Conservation (phyloP, 2,329 filamentous ascomycete genomes). For the Rugonectria rugulosa region DNA sequence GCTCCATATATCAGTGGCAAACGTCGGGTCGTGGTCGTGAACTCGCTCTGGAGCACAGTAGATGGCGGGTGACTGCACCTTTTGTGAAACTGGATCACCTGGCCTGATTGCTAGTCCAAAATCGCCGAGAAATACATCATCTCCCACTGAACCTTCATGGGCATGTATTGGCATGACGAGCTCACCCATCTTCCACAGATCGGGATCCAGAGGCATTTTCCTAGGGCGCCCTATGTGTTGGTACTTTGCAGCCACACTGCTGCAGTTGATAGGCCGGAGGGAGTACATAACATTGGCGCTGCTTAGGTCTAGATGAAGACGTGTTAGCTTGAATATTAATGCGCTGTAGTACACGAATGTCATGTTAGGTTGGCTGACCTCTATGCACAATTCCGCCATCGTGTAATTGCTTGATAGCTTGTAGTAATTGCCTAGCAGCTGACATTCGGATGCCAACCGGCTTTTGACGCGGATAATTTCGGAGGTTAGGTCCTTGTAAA, state of each 20-base stretch:
- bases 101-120: conserved; percentile 17
- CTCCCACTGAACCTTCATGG: conserved; percentile 9
- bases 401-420: conserved; percentile 14
- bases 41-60: conserved; percentile 27
- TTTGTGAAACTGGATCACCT: conserved; percentile 6
- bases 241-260: no score
- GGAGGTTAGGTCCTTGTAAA: conserved; percentile 14
- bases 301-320: no score
- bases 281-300: no score
- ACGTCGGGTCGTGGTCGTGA: conserved; percentile 15
- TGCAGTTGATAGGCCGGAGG: no score
- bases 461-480: conserved; percentile 1
- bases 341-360: no score
- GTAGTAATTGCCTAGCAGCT: conserved; percentile 13
- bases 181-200: no score
- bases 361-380: conserved; percentile 3
- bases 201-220: no score
- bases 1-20: conserved; percentile 27
- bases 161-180: conserved; percentile 14
- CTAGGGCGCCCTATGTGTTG: no score
- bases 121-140: conserved; percentile 17
- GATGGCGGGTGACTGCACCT: conserved; percentile 17
- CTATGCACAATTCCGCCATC: conserved; percentile 17
- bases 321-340: no score
- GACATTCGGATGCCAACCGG: conserved; percentile 18